Evolutionary conservation across 148 eudicot species (phyloP).

Genomic region (Gaultheria prostrata): DNA sequence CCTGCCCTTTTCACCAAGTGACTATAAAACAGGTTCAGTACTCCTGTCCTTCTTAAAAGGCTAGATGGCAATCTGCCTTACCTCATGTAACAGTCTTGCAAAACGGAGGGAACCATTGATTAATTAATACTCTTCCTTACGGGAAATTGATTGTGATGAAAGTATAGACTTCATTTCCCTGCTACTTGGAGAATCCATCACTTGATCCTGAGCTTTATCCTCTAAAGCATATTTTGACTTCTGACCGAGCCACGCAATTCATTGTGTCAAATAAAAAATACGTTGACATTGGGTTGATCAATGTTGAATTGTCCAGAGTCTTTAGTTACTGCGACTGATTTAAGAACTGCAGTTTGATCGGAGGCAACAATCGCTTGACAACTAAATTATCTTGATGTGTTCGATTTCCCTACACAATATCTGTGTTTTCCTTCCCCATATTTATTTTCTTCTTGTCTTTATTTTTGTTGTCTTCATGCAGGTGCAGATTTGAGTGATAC

Average conservation of each 20-base stretch:
- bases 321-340: neutral
- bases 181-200: neutral
- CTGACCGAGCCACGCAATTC: neutral
- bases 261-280: neutral
- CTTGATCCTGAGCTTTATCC: neutral
- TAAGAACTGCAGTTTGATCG: neutral
- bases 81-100: neutral
- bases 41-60: neutral
- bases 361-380: neutral
- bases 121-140: neutral
- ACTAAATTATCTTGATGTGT: neutral
- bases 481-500: slow-evolving; percentile 99
- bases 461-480: slow-evolving; percentile 22
- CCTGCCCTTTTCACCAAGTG: neutral
- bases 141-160: neutral
- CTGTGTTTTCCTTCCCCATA: neutral
- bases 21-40: neutral
- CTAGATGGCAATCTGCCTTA: neutral
- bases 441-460: neutral
- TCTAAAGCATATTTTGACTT: neutral
- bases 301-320: neutral
- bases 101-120: neutral
- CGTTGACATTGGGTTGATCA: neutral
- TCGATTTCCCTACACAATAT: neutral
- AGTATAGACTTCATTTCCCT: neutral